phyloP scores from a whole-genome alignment of 169 alveolate species.

The Eimeria brunetti region DNA sequence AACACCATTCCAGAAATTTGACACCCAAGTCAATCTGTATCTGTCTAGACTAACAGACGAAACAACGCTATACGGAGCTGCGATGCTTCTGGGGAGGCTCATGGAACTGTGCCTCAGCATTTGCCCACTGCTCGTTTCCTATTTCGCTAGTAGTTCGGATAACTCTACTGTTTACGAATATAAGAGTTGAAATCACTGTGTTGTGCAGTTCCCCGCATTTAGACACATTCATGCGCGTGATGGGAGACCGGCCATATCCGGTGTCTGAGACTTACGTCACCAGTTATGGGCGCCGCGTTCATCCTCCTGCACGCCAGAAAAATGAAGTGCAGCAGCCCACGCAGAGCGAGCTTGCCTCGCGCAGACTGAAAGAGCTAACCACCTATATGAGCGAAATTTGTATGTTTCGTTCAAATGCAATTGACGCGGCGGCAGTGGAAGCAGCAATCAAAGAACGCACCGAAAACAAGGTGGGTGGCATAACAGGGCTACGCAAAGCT shows the following conservation, averaged over 20 bases:
- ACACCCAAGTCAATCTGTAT: background rate
- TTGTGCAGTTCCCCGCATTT: constrained; percentile 66
- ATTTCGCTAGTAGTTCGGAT: background rate
- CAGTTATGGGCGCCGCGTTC: constrained; percentile 70
- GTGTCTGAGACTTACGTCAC: constrained; percentile 64
- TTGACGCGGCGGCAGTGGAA: constrained; percentile 50
- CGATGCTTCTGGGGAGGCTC: background rate
- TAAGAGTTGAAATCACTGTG: background rate
- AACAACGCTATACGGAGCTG: background rate
- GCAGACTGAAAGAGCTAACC: constrained; percentile 29
- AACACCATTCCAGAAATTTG: background rate
- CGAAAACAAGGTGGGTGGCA: constrained; percentile 24
- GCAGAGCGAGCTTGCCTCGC: constrained; percentile 30
- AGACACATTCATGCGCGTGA: constrained; percentile 70
- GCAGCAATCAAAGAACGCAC: constrained; percentile 57
- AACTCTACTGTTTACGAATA: background rate
- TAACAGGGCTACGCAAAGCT: background rate
- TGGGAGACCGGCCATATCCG: constrained; percentile 70
- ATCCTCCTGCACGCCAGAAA: constrained; percentile 27
- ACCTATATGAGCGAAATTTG: constrained; percentile 49
- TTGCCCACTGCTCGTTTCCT: background rate
- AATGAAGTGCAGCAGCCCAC: background rate
- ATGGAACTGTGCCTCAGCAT: background rate
- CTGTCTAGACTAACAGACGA: background rate
- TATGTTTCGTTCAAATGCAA: constrained; percentile 45